phyloP scores from a whole-genome alignment of 345 rosid species.

The Cardamine occulta region DNA sequence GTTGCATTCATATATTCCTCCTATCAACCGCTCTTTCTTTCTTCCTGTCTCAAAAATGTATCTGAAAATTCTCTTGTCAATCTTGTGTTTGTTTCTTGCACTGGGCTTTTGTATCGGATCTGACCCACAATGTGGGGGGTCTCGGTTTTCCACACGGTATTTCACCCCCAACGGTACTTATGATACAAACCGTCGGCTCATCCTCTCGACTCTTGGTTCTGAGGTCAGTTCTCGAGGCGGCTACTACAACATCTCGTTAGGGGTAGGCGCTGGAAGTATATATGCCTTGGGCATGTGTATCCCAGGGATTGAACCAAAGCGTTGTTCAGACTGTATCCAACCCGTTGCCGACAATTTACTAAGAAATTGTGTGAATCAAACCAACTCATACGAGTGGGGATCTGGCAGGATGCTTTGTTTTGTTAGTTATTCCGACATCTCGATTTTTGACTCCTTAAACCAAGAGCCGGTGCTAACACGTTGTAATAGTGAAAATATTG shows the following conservation, averaged over 20 bases:
- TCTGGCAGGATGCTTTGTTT: constrained; percentile 30
- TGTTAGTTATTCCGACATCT: constrained; percentile 46
- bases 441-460: background rate
- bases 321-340: background rate
- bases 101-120: background rate
- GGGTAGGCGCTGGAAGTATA: background rate
- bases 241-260: background rate
- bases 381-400: constrained; percentile 3
- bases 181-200: background rate
- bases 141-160: background rate
- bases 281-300: constrained; percentile 13
- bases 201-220: constrained; percentile 1
- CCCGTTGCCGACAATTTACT: background rate
- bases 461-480: background rate
- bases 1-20: background rate
- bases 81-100: background rate
- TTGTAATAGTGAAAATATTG: background rate
- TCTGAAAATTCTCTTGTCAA: background rate
- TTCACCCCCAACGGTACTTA: background rate
- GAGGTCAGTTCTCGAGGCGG: background rate
- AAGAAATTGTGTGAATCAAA: constrained; percentile 33
- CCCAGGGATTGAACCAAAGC: background rate
- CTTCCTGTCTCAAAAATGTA: background rate
- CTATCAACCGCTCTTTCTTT: background rate
- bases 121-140: background rate